Evolutionary conservation across 164 flowering plant species (phyloP).

Genomic region (Stephania cephalantha): DNA sequence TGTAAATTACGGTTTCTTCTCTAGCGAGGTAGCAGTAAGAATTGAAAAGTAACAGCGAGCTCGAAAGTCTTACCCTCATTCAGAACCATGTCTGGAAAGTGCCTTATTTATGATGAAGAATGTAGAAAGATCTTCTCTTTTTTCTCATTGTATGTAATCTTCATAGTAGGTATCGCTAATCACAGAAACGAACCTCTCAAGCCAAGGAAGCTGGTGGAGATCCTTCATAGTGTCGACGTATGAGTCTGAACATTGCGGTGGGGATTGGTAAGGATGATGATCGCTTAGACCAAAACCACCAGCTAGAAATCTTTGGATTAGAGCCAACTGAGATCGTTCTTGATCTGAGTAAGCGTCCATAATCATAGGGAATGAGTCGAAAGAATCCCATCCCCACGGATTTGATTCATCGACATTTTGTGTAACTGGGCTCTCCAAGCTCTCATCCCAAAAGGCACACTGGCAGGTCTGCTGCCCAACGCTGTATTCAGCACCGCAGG

Average conservation of each 20-base stretch:
- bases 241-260: conserved; percentile 75
- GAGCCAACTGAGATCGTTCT: conserved; percentile 78
- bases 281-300: conserved; percentile 81
- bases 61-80: conserved; percentile 5
- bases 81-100: background rate
- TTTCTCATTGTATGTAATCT: conserved; percentile 33
- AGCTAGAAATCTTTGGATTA: conserved; percentile 81
- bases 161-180: conserved; percentile 87
- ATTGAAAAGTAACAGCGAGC: background rate
- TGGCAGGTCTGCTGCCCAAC: conserved; percentile 64
- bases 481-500: conserved; percentile 78
- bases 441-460: conserved; percentile 75
- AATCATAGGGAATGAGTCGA: conserved; percentile 50
- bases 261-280: conserved; percentile 61
- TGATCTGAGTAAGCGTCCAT: conserved; percentile 82
- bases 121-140: background rate
- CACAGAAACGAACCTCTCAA: conserved; percentile 90
- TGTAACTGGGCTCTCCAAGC: conserved; percentile 26
- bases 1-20: background rate
- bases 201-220: conserved; percentile 97
- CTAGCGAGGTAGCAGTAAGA: background rate
- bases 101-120: background rate
- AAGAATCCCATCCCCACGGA: conserved; percentile 88
- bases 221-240: conserved; percentile 86
- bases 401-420: conserved; percentile 45